Conservation (phyloP, 2,329 filamentous ascomycete species). For the Microthyrium microscopicum region DNA sequence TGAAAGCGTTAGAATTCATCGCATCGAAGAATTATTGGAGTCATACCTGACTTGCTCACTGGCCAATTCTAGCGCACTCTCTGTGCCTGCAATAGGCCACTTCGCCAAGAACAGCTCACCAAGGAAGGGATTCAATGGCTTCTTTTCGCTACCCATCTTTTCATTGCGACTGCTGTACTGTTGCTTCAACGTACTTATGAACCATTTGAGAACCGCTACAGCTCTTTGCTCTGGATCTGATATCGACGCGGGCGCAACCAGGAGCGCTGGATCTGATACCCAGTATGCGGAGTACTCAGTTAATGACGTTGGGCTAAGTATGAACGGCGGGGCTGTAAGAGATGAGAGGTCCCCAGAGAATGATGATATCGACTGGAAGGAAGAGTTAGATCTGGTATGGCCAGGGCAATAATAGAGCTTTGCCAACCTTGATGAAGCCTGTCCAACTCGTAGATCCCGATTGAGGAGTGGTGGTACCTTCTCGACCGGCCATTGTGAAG, state of each 20-base stretch:
- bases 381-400: too few relatives aligned
- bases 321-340: slow-evolving; percentile 39
- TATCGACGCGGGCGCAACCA: slow-evolving; percentile 69
- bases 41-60: slow-evolving; percentile 77
- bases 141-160: slow-evolving; percentile 81
- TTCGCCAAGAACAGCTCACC: slow-evolving; percentile 86
- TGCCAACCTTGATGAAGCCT: neutral
- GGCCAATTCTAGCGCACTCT: slow-evolving; percentile 66
- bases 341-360: slow-evolving; percentile 40
- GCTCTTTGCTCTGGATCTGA: slow-evolving; percentile 66
- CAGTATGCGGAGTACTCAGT: slow-evolving; percentile 41
- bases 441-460: too few relatives aligned
- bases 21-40: neutral
- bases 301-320: slow-evolving; percentile 37
- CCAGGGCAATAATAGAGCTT: neutral
- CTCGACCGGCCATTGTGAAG: too few relatives aligned
- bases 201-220: slow-evolving; percentile 88
- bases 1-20: slow-evolving; percentile 14
- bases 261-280: slow-evolving; percentile 43
- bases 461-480: too few relatives aligned
- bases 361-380: slow-evolving; percentile 30
- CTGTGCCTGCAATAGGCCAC: slow-evolving; percentile 70
- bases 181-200: slow-evolving; percentile 81
- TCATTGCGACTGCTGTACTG: slow-evolving; percentile 65
- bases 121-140: slow-evolving; percentile 89